phyloP scores from a whole-genome alignment of 495 filamentous ascomycete genomes.

The Melanomma pulvis-pyrius region DNA sequence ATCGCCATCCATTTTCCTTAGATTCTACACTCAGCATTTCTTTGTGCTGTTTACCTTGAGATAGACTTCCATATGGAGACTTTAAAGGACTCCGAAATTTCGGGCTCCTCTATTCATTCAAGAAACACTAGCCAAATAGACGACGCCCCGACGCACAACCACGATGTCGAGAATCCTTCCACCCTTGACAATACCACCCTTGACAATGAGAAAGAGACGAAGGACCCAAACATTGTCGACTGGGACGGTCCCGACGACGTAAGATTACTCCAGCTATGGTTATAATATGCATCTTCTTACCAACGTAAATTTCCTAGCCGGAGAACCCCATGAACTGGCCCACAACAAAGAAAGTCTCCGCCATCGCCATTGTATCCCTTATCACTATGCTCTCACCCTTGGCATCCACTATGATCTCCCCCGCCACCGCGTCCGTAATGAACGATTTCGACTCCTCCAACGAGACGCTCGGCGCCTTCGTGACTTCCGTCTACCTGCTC shows the following conservation, averaged over 20 bases:
- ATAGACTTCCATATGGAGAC: not conserved
- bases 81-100: not conserved
- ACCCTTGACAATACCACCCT: not conserved
- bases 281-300: not conserved
- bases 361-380: constrained; percentile 47
- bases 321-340: constrained; percentile 53
- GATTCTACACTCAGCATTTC: too few relatives aligned
- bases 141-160: not conserved
- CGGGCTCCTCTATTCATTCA: not conserved
- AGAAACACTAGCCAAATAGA: not conserved
- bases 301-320: constrained; percentile 21
- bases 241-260: constrained; percentile 43
- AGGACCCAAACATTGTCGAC: constrained; percentile 43
- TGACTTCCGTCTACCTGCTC: constrained; percentile 43
- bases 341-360: constrained; percentile 47
- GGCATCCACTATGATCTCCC: constrained; percentile 35
- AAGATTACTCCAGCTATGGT: not conserved
- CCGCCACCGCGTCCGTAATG: constrained; percentile 27
- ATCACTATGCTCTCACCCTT: constrained; percentile 44
- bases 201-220: not conserved
- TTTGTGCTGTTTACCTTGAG: not conserved
- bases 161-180: not conserved
- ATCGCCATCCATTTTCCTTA: not conserved
- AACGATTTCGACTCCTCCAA: constrained; percentile 30
- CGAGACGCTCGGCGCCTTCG: constrained; percentile 25